These are phyloP conservation scores for Madurella fahalii DNA, from an alignment of 2,329 filamentous ascomycete genomes.

Conservation along the genomic window DNA sequence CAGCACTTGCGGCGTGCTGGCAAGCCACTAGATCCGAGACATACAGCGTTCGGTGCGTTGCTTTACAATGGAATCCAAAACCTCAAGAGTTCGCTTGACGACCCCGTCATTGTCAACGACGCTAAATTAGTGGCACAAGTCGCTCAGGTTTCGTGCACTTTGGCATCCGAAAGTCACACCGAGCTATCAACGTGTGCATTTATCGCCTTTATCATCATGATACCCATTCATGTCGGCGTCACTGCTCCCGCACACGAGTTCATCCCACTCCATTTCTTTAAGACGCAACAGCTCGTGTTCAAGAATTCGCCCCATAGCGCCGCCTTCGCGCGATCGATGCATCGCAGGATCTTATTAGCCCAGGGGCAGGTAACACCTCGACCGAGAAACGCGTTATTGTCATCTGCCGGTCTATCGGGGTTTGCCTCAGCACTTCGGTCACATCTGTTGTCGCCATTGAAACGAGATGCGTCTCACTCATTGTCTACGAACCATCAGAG, in stretches of 20 bases:
- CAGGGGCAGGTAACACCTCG: slow-evolving; percentile 33
- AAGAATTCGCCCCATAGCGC: slow-evolving; percentile 51
- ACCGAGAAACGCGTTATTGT: slow-evolving; percentile 16
- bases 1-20: slow-evolving; percentile 36
- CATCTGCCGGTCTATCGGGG: slow-evolving; percentile 8
- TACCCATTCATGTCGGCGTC: slow-evolving; percentile 55
- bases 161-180: slow-evolving; percentile 19
- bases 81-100: slow-evolving; percentile 36
- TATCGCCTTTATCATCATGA: slow-evolving; percentile 57
- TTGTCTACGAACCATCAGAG: background rate
- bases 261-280: slow-evolving; percentile 61
- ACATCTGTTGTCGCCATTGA: slow-evolving; percentile 4
- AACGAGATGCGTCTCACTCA: slow-evolving; percentile 2
- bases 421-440: no score
- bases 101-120: slow-evolving; percentile 41
- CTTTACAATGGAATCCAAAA: slow-evolving; percentile 33
- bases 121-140: slow-evolving; percentile 38
- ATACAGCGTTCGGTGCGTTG: slow-evolving; percentile 17
- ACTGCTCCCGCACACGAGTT: slow-evolving; percentile 52
- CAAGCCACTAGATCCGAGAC: slow-evolving; percentile 11
- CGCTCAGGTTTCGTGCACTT: slow-evolving; percentile 36
- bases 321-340: slow-evolving; percentile 56
- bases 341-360: slow-evolving; percentile 56
- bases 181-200: slow-evolving; percentile 33
- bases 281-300: slow-evolving; percentile 60